Conservation (phyloP, 148 eudicot genomes). For the Vaccinium macrocarpon region DNA sequence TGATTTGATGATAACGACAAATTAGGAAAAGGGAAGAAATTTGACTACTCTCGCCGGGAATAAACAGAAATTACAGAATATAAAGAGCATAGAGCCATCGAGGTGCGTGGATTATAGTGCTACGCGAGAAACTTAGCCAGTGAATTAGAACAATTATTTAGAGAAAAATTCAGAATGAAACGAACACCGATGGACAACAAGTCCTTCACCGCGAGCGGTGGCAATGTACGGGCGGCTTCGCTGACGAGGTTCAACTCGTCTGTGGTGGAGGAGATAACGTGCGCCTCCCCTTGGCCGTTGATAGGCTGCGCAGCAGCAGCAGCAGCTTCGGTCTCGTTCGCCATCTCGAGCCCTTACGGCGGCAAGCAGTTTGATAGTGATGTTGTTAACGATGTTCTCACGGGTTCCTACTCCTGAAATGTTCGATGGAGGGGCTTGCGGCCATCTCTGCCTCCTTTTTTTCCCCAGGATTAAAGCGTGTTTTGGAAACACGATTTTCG, state of each 20-base stretch:
- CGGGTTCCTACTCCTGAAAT: not conserved
- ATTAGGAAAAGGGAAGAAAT: not conserved
- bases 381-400: not conserved
- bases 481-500: too few relatives aligned
- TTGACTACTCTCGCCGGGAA: not conserved
- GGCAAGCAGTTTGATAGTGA: not conserved
- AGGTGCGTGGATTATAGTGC: not conserved
- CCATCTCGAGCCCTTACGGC: constrained; percentile 17
- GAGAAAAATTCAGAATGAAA: not conserved
- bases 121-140: not conserved
- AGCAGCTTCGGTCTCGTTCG: constrained; percentile 9
- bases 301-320: not conserved
- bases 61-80: too few relatives aligned
- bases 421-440: too few relatives aligned
- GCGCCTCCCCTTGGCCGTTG: constrained; percentile 18
- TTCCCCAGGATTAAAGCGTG: too few relatives aligned
- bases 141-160: not conserved
- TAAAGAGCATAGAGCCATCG: not conserved
- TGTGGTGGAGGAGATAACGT: constrained; percentile 16
- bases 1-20: not conserved
- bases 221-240: constrained; percentile 46
- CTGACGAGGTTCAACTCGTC: constrained; percentile 40
- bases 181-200: constrained; percentile 49
- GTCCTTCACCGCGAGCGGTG: constrained; percentile 48
- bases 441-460: too few relatives aligned